Evolutionary conservation across 2,329 filamentous ascomycete genomes (phyloP).

Genomic region (Aspergillus terreus): DNA sequence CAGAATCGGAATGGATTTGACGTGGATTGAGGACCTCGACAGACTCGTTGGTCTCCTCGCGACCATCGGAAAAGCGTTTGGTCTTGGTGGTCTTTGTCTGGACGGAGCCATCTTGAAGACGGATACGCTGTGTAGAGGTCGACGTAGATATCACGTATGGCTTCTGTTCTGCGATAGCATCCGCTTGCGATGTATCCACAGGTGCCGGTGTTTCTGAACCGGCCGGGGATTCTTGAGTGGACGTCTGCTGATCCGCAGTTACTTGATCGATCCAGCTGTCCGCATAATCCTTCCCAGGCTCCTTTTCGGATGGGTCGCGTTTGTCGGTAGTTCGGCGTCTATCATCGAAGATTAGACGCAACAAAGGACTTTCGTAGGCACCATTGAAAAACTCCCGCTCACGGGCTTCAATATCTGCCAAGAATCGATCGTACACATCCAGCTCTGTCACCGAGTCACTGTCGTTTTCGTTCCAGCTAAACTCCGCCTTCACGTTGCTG

Average conservation of each 20-base stretch:
- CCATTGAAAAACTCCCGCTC: slow-evolving; percentile 28
- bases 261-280: slow-evolving; percentile 27
- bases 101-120: slow-evolving; percentile 54
- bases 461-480: slow-evolving; percentile 28
- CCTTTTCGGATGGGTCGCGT: slow-evolving; percentile 1
- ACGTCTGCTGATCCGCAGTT: slow-evolving; percentile 21
- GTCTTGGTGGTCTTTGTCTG: slow-evolving; percentile 57
- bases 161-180: slow-evolving; percentile 6
- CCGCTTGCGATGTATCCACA: not conserved
- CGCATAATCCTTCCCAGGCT: slow-evolving; percentile 13
- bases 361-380: slow-evolving; percentile 30
- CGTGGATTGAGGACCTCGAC: slow-evolving; percentile 38
- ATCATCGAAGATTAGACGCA: slow-evolving; percentile 34
- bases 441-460: slow-evolving; percentile 45
- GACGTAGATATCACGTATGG: slow-evolving; percentile 51
- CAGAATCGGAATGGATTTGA: slow-evolving; percentile 10
- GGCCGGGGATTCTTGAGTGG: slow-evolving; percentile 18
- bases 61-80: slow-evolving; percentile 57
- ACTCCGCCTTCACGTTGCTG: slow-evolving; percentile 14
- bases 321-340: slow-evolving; percentile 21
- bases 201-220: slow-evolving; percentile 1
- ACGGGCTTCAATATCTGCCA: slow-evolving; percentile 34
- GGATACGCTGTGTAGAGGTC: slow-evolving; percentile 55
- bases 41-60: slow-evolving; percentile 57
- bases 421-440: slow-evolving; percentile 51